Evolutionary conservation across 352 stramenopile genomes (phyloP).

Genomic region (Phytophthora hybrid): DNA sequence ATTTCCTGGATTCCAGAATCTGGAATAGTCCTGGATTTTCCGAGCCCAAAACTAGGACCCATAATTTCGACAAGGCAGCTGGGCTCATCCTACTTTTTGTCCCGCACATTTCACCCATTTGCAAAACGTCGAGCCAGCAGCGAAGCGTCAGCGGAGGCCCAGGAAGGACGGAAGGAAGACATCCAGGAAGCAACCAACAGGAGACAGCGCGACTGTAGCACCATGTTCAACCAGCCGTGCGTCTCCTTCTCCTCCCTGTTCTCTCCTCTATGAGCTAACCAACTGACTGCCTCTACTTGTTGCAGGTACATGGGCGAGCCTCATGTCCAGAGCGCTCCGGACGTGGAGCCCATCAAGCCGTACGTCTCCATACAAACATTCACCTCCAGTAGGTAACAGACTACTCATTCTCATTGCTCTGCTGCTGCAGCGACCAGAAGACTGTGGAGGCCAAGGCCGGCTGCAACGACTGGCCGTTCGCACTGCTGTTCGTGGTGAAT

Average conservation of each 20-base stretch:
- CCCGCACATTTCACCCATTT: constrained; percentile 28
- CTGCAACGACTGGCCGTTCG: constrained; percentile 86
- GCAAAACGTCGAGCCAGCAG: constrained; percentile 16
- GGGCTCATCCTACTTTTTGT: constrained; percentile 14
- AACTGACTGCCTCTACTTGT: constrained; percentile 10
- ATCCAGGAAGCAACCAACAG: neutral
- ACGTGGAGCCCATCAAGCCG: constrained; percentile 78
- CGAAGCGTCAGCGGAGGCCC: neutral
- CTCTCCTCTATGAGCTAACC: neutral
- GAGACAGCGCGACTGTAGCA: neutral
- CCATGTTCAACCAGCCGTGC: constrained; percentile 49
- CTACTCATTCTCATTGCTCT: neutral
- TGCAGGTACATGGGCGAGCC: constrained; percentile 49
- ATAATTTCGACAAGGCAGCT: constrained; percentile 1
- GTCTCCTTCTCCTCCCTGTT: neutral
- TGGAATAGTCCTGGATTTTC: constrained; percentile 32
- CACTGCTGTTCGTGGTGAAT: constrained; percentile 81
- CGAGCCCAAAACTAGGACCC: constrained; percentile 4
- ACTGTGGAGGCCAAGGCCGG: constrained; percentile 29
- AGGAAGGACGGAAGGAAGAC: neutral
- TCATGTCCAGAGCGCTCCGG: constrained; percentile 46
- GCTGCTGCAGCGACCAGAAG: constrained; percentile 43
- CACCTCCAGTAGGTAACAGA: neutral
- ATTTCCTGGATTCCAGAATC: constrained; percentile 5
- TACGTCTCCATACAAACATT: constrained; percentile 25